A percentile compares a stretch with the other conserved stretches of the same genome.
These are phyloP conservation scores for Camellia oleifera DNA, from an alignment of 179 eudicot species.

Conservation along the genomic window DNA sequence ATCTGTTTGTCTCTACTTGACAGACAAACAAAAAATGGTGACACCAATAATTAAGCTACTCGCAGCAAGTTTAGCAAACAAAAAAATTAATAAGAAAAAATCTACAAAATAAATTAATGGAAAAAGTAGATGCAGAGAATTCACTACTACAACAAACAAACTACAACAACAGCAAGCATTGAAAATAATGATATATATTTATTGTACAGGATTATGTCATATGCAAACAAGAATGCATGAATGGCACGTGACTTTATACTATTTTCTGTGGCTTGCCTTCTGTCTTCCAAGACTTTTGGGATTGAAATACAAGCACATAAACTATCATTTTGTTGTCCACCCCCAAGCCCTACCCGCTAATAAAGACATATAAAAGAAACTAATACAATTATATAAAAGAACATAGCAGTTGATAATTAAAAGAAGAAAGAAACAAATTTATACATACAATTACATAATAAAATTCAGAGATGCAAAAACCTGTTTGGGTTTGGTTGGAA, in stretches of 20 bases:
- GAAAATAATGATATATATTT: no score
- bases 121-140: background rate
- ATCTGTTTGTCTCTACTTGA: conserved; percentile 8
- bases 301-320: background rate
- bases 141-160: no score
- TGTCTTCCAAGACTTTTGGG: background rate
- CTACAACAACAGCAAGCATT: no score
- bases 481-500: background rate
- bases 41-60: background rate
- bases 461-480: background rate
- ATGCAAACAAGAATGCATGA: no score
- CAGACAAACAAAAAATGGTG: background rate
- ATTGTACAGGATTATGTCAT: no score
- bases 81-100: background rate
- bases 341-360: no score
- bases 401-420: background rate
- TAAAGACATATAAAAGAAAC: no score
- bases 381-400: no score
- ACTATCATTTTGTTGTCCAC: background rate
- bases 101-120: background rate
- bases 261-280: no score
- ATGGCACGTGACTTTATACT: no score
- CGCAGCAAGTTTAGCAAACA: background rate
- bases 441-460: no score
- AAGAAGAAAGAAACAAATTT: background rate